phyloP scores from a whole-genome alignment of 106 monocot genomes.

The Platanthera guangdongensis region DNA sequence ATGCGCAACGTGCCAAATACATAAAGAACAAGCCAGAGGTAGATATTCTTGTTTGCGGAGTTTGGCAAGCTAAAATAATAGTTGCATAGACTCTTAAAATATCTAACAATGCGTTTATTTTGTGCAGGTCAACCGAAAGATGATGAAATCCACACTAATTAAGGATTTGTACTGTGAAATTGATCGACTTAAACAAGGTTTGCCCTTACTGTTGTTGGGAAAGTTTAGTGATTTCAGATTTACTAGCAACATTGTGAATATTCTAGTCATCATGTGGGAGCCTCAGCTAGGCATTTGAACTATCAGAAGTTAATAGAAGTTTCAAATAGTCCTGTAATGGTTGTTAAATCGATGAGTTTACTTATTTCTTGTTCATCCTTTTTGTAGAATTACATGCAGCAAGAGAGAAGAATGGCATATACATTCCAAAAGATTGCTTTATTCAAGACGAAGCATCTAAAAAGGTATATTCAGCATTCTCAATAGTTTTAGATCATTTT shows the following conservation, averaged over 20 bases:
- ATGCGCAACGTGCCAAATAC: conserved; percentile 39
- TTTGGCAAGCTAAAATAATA: not conserved
- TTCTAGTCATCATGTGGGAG: not conserved
- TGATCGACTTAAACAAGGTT: conserved; percentile 63
- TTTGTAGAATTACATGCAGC: conserved; percentile 48
- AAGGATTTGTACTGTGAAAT: conserved; percentile 57
- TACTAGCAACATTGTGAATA: not conserved
- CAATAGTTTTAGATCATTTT: not conserved
- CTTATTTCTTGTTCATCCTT: not conserved
- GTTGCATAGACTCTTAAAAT: not conserved
- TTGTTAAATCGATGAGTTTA: not conserved
- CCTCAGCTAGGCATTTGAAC: not conserved
- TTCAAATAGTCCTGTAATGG: not conserved
- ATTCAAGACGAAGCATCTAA: conserved; percentile 42
- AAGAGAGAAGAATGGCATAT: conserved; percentile 60
- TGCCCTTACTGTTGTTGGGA: not conserved
- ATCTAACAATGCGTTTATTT: not conserved
- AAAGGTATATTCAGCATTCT: conserved; percentile 16
- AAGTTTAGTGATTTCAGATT: not conserved
- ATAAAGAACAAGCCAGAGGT: conserved; percentile 73
- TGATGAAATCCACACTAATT: conserved; percentile 34
- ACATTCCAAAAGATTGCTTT: conserved; percentile 39
- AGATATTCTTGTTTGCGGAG: not conserved
- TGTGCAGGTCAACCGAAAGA: conserved; percentile 56
- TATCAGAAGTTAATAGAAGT: not conserved